Evolutionary conservation across 2,329 filamentous ascomycete species (phyloP).

Genomic region (Aspergillus ochraceoroseus): DNA sequence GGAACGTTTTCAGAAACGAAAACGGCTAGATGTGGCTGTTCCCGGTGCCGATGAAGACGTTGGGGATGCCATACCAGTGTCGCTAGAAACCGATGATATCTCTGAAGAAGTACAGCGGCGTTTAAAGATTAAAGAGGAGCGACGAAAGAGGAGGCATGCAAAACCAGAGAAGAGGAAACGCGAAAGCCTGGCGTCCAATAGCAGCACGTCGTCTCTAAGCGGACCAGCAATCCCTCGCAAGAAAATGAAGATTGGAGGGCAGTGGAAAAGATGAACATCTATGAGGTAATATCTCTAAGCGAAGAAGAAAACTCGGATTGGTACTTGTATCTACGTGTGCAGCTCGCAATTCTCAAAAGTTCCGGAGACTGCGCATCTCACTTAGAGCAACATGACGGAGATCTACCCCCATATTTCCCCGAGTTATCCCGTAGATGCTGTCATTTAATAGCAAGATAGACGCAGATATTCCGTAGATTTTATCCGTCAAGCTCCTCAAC

Average conservation of each 20-base stretch:
- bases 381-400: too few species aligned
- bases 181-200: conserved; percentile 33
- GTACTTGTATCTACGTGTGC: too few species aligned
- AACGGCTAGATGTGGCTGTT: conserved; percentile 20
- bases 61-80: conserved; percentile 21
- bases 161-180: conserved; percentile 37
- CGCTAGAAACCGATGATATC: conserved; percentile 43
- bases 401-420: too few species aligned
- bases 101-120: conserved; percentile 45
- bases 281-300: not conserved
- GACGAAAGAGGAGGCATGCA: conserved; percentile 29
- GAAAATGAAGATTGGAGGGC: conserved; percentile 15
- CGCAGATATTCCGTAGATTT: too few species aligned
- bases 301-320: too few species aligned
- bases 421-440: too few species aligned
- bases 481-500: too few species aligned
- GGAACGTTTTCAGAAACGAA: conserved; percentile 21
- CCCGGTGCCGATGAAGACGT: conserved; percentile 25
- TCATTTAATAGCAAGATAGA: too few species aligned
- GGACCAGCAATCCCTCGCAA: conserved; percentile 23
- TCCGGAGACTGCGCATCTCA: too few species aligned
- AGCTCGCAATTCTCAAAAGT: too few species aligned
- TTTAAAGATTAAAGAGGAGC: conserved; percentile 42
- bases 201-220: conserved; percentile 17
- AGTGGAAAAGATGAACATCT: not conserved